Conservation (phyloP, 495 filamentous ascomycete species). For the Monascus purpureus region DNA sequence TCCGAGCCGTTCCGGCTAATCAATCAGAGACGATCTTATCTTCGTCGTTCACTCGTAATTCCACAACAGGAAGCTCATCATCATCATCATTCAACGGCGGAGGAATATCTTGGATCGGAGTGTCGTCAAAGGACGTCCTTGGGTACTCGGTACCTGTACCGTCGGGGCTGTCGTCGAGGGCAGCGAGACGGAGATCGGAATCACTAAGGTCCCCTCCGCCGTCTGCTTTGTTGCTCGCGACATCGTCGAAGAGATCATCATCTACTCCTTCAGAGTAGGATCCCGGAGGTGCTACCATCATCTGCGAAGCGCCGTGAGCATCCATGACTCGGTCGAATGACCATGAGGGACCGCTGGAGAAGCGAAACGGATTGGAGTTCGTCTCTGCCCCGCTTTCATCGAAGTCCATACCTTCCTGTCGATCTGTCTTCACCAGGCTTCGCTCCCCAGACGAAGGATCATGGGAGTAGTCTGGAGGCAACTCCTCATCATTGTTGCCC, state of each 20-base stretch:
- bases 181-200: conserved; percentile 19
- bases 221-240: conserved; percentile 31
- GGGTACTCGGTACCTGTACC: conserved; percentile 12
- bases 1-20: conserved; percentile 1
- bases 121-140: conserved; percentile 17
- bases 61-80: conserved; percentile 32
- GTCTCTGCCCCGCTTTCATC: conserved; percentile 11
- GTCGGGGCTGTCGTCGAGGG: conserved; percentile 15
- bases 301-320: conserved; percentile 21
- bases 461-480: conserved; percentile 10
- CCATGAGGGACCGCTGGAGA: conserved; percentile 18
- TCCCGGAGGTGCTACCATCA: conserved; percentile 13
- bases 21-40: conserved; percentile 16
- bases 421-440: conserved; percentile 6
- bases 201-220: conserved; percentile 27
- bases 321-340: conserved; percentile 21
- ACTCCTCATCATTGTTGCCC: conserved; percentile 11
- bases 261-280: conserved; percentile 14
- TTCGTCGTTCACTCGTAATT: conserved; percentile 28
- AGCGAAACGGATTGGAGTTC: conserved; percentile 12
- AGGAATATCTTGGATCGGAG: conserved; percentile 23
- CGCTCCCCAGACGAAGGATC: conserved; percentile 10
- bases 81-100: conserved; percentile 21
- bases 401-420: conserved; percentile 22
- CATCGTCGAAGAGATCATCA: conserved; percentile 20